These are phyloP conservation scores for Astrephomene gubernaculifera DNA, from an alignment of 139 green algal genomes.

Conservation along the genomic window DNA sequence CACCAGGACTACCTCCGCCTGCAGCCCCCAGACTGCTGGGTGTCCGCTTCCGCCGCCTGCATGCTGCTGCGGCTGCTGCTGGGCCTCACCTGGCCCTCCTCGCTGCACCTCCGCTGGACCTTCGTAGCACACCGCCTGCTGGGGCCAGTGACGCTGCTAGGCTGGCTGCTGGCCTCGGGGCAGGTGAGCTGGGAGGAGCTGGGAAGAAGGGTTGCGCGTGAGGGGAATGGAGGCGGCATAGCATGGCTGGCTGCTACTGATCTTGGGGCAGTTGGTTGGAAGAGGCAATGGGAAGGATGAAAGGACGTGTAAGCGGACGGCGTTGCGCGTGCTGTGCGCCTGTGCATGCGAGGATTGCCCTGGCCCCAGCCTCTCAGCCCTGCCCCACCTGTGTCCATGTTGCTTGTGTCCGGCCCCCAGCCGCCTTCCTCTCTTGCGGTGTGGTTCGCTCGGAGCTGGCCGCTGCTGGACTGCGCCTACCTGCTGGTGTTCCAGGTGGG, in stretches of 20 bases:
- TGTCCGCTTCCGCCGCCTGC: neutral
- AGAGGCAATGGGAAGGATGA: too few relatives aligned
- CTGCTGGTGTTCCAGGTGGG: conserved; percentile 11
- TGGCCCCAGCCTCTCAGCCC: too few relatives aligned
- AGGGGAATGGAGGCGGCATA: too few relatives aligned
- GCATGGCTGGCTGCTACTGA: too few relatives aligned
- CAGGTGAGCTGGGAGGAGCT: too few relatives aligned
- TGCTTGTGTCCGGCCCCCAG: too few relatives aligned
- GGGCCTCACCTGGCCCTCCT: neutral
- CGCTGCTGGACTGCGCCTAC: conserved; percentile 10
- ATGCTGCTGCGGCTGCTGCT: conserved; percentile 12
- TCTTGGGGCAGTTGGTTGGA: too few relatives aligned
- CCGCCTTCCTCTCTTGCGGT: neutral
- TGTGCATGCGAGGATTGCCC: too few relatives aligned
- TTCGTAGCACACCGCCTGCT: neutral
- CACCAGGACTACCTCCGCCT: conserved; percentile 24
- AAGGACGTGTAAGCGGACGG: too few relatives aligned
- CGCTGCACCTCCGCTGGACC: neutral
- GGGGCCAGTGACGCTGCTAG: neutral
- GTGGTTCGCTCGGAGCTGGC: conserved; percentile 18
- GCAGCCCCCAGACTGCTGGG: conserved; percentile 6
- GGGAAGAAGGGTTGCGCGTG: too few relatives aligned
- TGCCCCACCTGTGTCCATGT: too few relatives aligned
- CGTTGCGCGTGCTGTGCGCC: too few relatives aligned
- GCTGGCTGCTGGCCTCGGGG: neutral